Conservation (phyloP, 2,329 filamentous ascomycete genomes). For the Cladosporium sp. region DNA sequence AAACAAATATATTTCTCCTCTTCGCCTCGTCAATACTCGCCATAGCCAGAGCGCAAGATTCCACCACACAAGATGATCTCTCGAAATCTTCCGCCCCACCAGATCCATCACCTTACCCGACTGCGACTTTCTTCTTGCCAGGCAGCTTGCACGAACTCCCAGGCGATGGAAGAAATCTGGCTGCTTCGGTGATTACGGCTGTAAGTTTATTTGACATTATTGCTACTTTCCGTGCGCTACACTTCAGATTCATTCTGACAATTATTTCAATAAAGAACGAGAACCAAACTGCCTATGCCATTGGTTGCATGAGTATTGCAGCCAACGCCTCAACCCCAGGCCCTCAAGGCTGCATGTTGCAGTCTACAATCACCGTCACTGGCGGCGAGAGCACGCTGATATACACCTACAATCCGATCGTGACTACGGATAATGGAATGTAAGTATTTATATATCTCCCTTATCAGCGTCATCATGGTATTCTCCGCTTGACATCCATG, state of each 20-base stretch:
- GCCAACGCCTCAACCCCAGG: slow-evolving; percentile 22
- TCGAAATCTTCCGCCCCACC: slow-evolving; percentile 14
- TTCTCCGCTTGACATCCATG: too few relatives aligned
- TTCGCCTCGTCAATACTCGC: background rate
- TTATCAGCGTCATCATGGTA: too few relatives aligned
- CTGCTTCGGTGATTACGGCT: slow-evolving; percentile 28
- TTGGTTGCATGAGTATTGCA: slow-evolving; percentile 28
- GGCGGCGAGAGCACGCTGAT: slow-evolving; percentile 34
- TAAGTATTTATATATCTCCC: too few relatives aligned
- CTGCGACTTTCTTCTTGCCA: slow-evolving; percentile 21
- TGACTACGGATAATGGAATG: slow-evolving; percentile 23
- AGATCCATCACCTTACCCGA: slow-evolving; percentile 26
- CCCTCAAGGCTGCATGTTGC: slow-evolving; percentile 26
- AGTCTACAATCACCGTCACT: slow-evolving; percentile 34
- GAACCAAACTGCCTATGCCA: slow-evolving; percentile 32
- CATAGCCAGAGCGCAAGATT: slow-evolving; percentile 10
- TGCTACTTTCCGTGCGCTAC: too few relatives aligned
- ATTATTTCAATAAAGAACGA: slow-evolving; percentile 22
- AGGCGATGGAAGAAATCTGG: background rate
- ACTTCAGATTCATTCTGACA: background rate
- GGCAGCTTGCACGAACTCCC: slow-evolving; percentile 17
- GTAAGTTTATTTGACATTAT: slow-evolving; percentile 21
- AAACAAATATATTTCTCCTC: background rate
- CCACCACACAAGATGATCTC: background rate
- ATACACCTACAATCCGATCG: slow-evolving; percentile 25